These are phyloP conservation scores for Scheffersomyces insectosa DNA, from an alignment of 1,139 yeast genomes.

Conservation along the genomic window DNA sequence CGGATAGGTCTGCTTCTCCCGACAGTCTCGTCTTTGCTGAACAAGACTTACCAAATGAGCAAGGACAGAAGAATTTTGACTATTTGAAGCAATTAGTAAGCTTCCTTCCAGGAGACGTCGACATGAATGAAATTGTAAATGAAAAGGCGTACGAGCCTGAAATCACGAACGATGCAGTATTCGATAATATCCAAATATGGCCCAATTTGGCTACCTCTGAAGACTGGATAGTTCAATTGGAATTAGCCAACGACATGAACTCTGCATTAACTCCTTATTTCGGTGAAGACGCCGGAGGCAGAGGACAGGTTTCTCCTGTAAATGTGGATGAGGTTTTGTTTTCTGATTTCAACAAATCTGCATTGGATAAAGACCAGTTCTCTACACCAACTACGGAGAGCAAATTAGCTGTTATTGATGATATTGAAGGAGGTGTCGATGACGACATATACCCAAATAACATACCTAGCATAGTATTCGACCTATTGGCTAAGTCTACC, in stretches of 20 bases:
- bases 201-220: conserved; percentile 50
- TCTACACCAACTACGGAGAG: conserved; percentile 25
- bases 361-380: conserved; percentile 17
- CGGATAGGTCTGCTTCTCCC: conserved; percentile 8
- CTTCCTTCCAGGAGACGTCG: conserved; percentile 30
- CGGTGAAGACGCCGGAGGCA: conserved; percentile 18
- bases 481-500: conserved; percentile 21
- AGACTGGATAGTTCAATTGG: conserved; percentile 66
- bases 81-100: conserved; percentile 38
- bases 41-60: conserved; percentile 10
- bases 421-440: conserved; percentile 13
- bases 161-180: conserved; percentile 32
- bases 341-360: conserved; percentile 43
- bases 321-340: conserved; percentile 56
- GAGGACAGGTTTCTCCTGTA: conserved; percentile 23
- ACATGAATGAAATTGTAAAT: conserved; percentile 45
- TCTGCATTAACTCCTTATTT: conserved; percentile 46
- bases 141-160: conserved; percentile 75
- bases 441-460: conserved; percentile 20
- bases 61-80: conserved; percentile 22
- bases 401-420: conserved; percentile 17
- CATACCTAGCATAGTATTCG: conserved; percentile 20
- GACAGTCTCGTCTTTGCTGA: conserved; percentile 12
- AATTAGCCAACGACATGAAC: conserved; percentile 53
- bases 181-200: conserved; percentile 31